phyloP scores from a whole-genome alignment of 2,329 filamentous ascomycete genomes.

The Colletotrichum musae region DNA sequence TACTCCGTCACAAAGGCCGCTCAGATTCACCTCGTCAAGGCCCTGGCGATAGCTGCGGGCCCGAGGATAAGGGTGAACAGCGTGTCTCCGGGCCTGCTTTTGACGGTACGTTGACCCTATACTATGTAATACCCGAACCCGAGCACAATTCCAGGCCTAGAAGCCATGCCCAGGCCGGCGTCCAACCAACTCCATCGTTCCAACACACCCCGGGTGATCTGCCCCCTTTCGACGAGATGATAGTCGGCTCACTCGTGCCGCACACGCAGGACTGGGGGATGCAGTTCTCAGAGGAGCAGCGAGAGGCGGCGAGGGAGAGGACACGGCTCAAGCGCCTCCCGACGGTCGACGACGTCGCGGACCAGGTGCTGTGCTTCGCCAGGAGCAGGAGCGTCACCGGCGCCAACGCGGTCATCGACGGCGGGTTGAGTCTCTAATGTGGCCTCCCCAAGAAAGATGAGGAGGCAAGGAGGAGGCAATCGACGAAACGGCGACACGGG shows the following conservation, averaged over 20 bases:
- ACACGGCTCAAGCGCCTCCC: conserved; percentile 72
- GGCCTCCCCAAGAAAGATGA: neutral
- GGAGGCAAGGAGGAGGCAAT: neutral
- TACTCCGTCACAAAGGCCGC: conserved; percentile 86
- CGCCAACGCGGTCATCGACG: conserved; percentile 65
- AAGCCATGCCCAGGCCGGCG: neutral
- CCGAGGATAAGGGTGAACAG: conserved; percentile 72
- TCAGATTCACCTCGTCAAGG: conserved; percentile 71
- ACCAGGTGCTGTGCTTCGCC: conserved; percentile 66
- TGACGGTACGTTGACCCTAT: conserved; percentile 56
- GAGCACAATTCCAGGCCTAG: too few relatives aligned
- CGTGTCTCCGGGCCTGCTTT: conserved; percentile 68
- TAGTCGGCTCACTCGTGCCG: conserved; percentile 29
- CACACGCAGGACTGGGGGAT: conserved; percentile 42
- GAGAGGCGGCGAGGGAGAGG: conserved; percentile 66
- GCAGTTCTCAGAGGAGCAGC: conserved; percentile 68
- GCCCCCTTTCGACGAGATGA: conserved; percentile 5
- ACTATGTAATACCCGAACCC: neutral
- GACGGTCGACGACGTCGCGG: conserved; percentile 67
- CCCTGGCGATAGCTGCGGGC: conserved; percentile 65
- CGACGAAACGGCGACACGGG: neutral
- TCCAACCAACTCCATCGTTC: neutral
- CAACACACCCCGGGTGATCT: neutral
- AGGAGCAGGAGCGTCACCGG: conserved; percentile 66
- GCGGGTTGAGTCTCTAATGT: conserved; percentile 36